phyloP scores from a whole-genome alignment of 192 early-diverging fungal genomes.

The Rhizophagus prolifer region DNA sequence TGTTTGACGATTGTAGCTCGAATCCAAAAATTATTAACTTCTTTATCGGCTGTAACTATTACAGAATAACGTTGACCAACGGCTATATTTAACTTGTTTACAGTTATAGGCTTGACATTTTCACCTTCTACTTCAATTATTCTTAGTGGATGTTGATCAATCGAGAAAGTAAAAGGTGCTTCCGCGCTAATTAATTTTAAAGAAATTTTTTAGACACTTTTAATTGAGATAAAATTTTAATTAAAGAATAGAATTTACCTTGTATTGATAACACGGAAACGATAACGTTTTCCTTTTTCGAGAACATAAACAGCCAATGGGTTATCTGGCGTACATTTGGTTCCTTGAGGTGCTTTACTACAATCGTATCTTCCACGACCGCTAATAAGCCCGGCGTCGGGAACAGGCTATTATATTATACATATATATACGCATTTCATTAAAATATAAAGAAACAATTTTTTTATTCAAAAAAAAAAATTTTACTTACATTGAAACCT shows the following conservation, averaged over 20 bases:
- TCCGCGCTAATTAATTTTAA: neutral
- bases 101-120: slow-evolving; percentile 40
- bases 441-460: no score
- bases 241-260: neutral
- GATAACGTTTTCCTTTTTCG: slow-evolving; percentile 65
- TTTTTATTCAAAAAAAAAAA: neutral
- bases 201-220: slow-evolving; percentile 38
- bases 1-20: slow-evolving; percentile 11
- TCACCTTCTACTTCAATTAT: slow-evolving; percentile 75
- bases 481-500: neutral
- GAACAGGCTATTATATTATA: neutral
- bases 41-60: slow-evolving; percentile 18
- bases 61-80: slow-evolving; percentile 30
- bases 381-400: neutral
- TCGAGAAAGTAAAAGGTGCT: slow-evolving; percentile 67
- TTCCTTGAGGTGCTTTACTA: neutral
- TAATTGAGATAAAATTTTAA: neutral
- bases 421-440: neutral
- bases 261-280: slow-evolving; percentile 76
- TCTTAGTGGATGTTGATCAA: slow-evolving; percentile 70
- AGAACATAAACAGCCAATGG: neutral
- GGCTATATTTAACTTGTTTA: slow-evolving; percentile 43
- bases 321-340: neutral
- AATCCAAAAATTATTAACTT: slow-evolving; percentile 23
- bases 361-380: neutral